Percentiles rank a stretch among this genome's conserved stretches.
These are phyloP conservation scores for Stephanodiscus triporus DNA, from an alignment of 108 stramenopile species.

Conservation along the genomic window DNA sequence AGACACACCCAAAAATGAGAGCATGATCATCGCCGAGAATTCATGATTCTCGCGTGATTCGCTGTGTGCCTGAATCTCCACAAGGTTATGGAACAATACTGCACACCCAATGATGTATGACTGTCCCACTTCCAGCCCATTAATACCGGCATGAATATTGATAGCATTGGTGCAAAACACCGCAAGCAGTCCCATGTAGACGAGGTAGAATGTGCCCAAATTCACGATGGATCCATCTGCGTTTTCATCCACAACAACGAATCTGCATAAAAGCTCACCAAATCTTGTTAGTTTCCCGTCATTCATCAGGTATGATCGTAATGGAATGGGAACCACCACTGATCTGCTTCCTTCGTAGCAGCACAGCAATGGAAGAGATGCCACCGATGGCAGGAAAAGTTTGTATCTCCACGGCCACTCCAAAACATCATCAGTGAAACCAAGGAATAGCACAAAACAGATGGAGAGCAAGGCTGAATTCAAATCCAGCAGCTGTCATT, in stretches of 20 bases:
- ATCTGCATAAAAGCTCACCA: conserved; percentile 49
- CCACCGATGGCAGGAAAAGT: conserved; percentile 91
- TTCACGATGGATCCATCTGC: conserved; percentile 82
- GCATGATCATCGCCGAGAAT: conserved; percentile 85
- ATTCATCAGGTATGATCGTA: conserved; percentile 62
- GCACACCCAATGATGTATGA: conserved; percentile 87
- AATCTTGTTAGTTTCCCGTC: conserved; percentile 60
- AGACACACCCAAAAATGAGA: conserved; percentile 86
- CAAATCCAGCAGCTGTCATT: conserved; percentile 56
- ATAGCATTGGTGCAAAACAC: conserved; percentile 99
- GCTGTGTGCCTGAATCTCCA: conserved; percentile 62
- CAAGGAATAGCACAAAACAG: conserved; percentile 96
- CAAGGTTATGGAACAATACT: conserved; percentile 81
- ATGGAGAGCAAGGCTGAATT: conserved; percentile 93
- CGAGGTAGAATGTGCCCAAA: conserved; percentile 84
- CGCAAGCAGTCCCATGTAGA: conserved; percentile 97
- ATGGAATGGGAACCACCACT: conserved; percentile 87
- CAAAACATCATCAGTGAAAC: conserved; percentile 96
- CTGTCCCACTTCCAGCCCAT: conserved; percentile 98
- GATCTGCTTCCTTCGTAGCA: conserved; percentile 95
- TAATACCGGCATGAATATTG: conserved; percentile 99
- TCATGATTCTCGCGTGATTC: conserved; percentile 73
- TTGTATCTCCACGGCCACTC: conserved; percentile 99
- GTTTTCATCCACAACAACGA: conserved; percentile 74
- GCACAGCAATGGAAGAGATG: conserved; percentile 93